A percentile compares a stretch with the other conserved stretches of the same genome.
Conservation (phyloP, 225 moss, liverwort and hornwort species). For the Thuidium tamariscinum region DNA sequence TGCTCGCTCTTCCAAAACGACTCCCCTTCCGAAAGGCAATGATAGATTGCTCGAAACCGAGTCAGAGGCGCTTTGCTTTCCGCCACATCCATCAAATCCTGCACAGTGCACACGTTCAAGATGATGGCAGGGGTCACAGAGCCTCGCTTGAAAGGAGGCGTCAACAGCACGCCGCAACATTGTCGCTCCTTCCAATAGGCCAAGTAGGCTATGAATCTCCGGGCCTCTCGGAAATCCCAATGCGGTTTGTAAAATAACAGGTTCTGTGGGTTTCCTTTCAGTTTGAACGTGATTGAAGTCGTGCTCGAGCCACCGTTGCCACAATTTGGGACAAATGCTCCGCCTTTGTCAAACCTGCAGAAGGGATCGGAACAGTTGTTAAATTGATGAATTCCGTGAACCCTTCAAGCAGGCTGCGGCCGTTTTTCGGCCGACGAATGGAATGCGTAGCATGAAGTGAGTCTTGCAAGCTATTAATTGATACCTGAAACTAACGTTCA, state of each 20-base stretch:
- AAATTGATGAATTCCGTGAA: no score
- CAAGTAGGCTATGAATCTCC: background rate
- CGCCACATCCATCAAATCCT: background rate
- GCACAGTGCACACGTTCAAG: background rate
- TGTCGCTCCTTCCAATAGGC: background rate
- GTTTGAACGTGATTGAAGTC: background rate
- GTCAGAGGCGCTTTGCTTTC: background rate
- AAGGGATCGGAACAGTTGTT: background rate
- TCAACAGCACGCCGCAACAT: background rate
- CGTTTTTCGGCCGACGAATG: no score
- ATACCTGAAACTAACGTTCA: background rate
- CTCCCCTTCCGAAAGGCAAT: background rate
- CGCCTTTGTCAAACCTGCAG: background rate
- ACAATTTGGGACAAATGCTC: background rate
- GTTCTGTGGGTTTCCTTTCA: background rate
- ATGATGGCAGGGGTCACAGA: background rate
- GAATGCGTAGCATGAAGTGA: background rate
- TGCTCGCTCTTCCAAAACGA: background rate
- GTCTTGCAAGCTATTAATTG: background rate
- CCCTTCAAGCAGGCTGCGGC: no score
- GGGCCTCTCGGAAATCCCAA: background rate
- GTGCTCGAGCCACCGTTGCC: background rate
- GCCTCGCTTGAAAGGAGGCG: background rate
- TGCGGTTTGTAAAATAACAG: background rate
- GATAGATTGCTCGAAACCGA: background rate